Base-by-base conservation (phyloP, 1,284 basidiomycete genomes). In the Heterobasidion parviporum region DNA sequence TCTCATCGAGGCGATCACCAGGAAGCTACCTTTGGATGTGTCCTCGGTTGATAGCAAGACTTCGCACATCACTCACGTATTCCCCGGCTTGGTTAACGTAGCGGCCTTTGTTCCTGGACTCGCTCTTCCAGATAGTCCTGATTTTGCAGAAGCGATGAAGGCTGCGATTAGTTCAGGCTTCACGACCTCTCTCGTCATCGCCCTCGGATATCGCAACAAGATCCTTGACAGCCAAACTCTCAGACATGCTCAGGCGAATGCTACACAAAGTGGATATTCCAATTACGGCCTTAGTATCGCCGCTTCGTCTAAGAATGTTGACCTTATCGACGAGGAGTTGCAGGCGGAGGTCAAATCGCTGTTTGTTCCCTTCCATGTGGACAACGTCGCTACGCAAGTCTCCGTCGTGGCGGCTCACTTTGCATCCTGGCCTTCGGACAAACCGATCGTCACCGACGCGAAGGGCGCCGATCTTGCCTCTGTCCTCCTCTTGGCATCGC, bases 1-100 rank as follows among this genome's bases (percentile, higher is more conserved):
- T 66, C 83, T 99, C 52, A 90, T 94, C 44, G 95, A 99, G 72
- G 97, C 96, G 2, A 82, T 99, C 57, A 89, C 98, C 58, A 85
- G 94, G 63, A 92, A 85, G 71, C 69, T 88, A 26, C 88, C 94
- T 15, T 81, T 99, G 53, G 89, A 96, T 56, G 91, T 99, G 45
- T 90, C 92, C 6, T 87, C 80, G 56, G 82, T 98, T 62, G 97
- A 99, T 71, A 93, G 85, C 75, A 98, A 99, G 82, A 94, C 91
- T 53, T 95, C 94, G 33, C 93, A 96, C 70, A 80, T 82, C 54
- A 95, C 93, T 1, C 86, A 94, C 69, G 87, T 82, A 12, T 92
- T 99, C 81, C 95, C 96, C 14, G 96, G 96, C 6, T 78, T 99
- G 34, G 78, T 98, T 71, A 94, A 94, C 64, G 81, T 98, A 53